A percentile compares a stretch with the other conserved stretches of the same genome.
These are phyloP conservation scores for Inga oerstediana DNA, from an alignment of 306 rosid species.

Conservation along the genomic window DNA sequence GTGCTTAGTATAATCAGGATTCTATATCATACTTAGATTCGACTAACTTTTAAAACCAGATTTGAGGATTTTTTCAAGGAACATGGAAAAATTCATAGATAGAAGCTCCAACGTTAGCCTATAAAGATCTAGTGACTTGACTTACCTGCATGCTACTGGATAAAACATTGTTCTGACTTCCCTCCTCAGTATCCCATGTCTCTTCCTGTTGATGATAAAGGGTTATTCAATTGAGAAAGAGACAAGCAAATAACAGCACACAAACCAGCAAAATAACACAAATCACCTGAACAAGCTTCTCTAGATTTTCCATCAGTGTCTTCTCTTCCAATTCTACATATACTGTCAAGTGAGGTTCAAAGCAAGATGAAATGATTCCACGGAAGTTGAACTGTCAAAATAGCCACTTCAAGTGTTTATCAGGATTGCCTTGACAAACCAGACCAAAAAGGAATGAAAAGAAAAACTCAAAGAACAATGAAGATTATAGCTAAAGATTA, in stretches of 20 bases:
- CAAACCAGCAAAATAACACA: conserved; percentile 12
- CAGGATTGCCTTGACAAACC: conserved; percentile 35
- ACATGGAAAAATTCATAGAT: background rate
- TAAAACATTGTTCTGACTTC: conserved; percentile 93
- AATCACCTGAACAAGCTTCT: conserved; percentile 95
- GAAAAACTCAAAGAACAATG: conserved; percentile 25
- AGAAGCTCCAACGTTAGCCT: background rate
- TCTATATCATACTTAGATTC: background rate
- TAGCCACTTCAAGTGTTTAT: conserved; percentile 36
- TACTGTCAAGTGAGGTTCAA: conserved; percentile 92
- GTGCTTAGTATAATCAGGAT: background rate
- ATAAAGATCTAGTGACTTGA: conserved; percentile 30
- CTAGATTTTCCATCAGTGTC: conserved; percentile 92
- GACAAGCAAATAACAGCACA: conserved; percentile 29
- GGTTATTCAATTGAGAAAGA: conserved; percentile 23
- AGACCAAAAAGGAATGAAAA: conserved; percentile 19
- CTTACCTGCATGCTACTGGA: conserved; percentile 98
- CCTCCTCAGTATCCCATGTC: conserved; percentile 98
- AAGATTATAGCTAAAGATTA: conserved; percentile 19
- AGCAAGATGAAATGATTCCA: conserved; percentile 97
- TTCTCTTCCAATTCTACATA: conserved; percentile 96
- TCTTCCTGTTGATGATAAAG: conserved; percentile 68
- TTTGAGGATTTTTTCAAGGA: background rate
- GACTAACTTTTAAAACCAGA: background rate
- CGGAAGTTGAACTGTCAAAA: conserved; percentile 98